A percentile compares a stretch with the other conserved stretches of the same genome.
Conservation (phyloP, 495 filamentous ascomycete species). For the Clavariopsis aquatica region DNA sequence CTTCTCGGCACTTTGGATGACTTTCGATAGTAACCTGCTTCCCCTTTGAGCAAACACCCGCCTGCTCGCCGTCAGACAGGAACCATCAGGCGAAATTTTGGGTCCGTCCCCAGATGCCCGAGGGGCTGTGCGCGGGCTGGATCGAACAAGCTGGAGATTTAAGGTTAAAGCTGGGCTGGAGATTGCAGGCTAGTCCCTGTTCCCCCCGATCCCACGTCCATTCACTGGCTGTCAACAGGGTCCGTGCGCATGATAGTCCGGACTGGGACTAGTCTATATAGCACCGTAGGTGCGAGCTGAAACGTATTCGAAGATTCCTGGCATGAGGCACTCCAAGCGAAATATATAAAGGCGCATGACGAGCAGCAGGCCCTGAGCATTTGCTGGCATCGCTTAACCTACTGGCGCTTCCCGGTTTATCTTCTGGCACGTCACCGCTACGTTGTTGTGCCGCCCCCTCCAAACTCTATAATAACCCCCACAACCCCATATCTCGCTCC, state of each 20-base stretch:
- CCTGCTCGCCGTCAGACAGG: neutral
- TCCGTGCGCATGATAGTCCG: neutral
- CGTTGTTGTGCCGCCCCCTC: neutral
- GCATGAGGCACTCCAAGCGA: neutral
- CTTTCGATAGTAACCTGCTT: too few relatives aligned
- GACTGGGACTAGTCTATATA: neutral
- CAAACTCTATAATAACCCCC: neutral
- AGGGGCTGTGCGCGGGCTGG: neutral
- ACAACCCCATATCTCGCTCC: too few relatives aligned
- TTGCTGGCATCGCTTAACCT: neutral
- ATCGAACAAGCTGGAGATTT: neutral
- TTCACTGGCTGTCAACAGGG: neutral
- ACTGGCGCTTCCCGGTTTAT: neutral
- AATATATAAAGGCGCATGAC: neutral
- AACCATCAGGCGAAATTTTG: neutral
- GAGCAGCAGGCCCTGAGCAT: neutral
- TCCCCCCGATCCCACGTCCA: neutral
- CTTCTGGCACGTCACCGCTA: neutral
- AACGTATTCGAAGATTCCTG: neutral
- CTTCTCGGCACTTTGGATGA: too few relatives aligned
- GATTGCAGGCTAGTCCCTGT: neutral
- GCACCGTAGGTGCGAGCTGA: neutral
- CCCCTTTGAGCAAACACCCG: too few relatives aligned
- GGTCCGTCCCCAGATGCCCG: neutral
- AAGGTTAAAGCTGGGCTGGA: slow-evolving; percentile 1